phyloP scores from a whole-genome alignment of 176 grass and related monocot species.

The Thalia dealbata region DNA sequence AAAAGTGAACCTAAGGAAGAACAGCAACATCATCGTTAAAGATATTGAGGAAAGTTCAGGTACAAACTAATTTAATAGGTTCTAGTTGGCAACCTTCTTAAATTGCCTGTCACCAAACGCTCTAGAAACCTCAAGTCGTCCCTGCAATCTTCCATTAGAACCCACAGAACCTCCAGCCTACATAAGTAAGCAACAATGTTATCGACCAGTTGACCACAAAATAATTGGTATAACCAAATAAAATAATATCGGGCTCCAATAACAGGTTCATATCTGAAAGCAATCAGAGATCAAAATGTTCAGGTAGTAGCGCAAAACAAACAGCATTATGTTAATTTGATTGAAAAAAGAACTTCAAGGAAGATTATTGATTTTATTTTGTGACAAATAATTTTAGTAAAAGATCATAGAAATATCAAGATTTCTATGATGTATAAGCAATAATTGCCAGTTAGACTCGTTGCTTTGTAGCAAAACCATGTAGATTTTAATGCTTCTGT shows the following conservation, averaged over 20 bases:
- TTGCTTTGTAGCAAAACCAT: not conserved
- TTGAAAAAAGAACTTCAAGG: too few species aligned
- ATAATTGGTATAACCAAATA: too few species aligned
- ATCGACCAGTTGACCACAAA: not conserved
- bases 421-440: not conserved
- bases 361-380: too few species aligned
- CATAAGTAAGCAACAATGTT: slow-evolving; percentile 10
- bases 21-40: too few species aligned
- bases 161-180: slow-evolving; percentile 83
- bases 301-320: too few species aligned
- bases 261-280: too few species aligned
- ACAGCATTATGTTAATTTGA: too few species aligned
- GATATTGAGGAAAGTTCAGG: not conserved
- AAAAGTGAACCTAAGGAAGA: too few species aligned
- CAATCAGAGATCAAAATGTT: too few species aligned
- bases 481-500: not conserved
- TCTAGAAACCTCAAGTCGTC: slow-evolving; percentile 91
- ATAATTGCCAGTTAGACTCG: not conserved
- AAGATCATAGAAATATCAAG: not conserved
- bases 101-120: slow-evolving; percentile 84
- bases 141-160: slow-evolving; percentile 85
- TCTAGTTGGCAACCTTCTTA: slow-evolving; percentile 66
- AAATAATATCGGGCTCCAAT: too few species aligned
- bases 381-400: not conserved
- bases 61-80: slow-evolving; percentile 5